Base-by-base conservation (phyloP, 257 asterid species). In the Forsythia viridissima region DNA sequence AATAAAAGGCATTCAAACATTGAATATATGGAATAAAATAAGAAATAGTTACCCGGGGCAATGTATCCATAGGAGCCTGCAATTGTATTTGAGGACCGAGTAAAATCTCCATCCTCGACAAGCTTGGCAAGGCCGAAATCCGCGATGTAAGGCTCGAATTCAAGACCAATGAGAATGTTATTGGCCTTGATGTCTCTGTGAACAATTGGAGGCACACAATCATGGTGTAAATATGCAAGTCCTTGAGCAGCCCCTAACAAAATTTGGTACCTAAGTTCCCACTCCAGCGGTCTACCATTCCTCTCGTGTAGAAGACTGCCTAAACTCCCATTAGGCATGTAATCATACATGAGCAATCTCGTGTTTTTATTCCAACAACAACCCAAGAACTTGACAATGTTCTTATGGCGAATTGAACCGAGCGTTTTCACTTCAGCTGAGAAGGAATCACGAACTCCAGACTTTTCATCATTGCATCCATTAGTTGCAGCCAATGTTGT, bases 1-100 rank as follows among this genome's bases (percentile, higher is more conserved):
- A 70, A 78, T 34, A 63, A 42, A 70, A 38, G 37, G 38, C 69
- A 24, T 2, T 9, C 2, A 2, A 61, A 24, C 69, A 61, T 21
- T 24, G 37, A 61, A 57, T 20, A 21, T 59, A 59, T 3, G 67
- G 16, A 63, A 24, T 63, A 21, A 63, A 63, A 30, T 2, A 63
- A 63, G 13, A 61, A 8, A 48, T 3, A 83, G 91, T 76, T 38
- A 92, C 97, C 98, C 41, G 98, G 97, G 73, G 97, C 98, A 20
- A 93, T 90, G 66, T 93, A 93, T 15, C 97, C 98, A 10, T 92
- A 93, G 68, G 98, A 93, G 39, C 97, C 96, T 16, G 98, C 97
- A 30, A 93, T 77, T 0, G 98, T 90, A 48, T 86, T 90, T 81
- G 98, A 89, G 5, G 93, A 91, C 13, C 92, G 86, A 1, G 86